These are phyloP conservation scores for Citrullus colocynthis DNA, from an alignment of 306 rosid species.

Conservation along the genomic window DNA sequence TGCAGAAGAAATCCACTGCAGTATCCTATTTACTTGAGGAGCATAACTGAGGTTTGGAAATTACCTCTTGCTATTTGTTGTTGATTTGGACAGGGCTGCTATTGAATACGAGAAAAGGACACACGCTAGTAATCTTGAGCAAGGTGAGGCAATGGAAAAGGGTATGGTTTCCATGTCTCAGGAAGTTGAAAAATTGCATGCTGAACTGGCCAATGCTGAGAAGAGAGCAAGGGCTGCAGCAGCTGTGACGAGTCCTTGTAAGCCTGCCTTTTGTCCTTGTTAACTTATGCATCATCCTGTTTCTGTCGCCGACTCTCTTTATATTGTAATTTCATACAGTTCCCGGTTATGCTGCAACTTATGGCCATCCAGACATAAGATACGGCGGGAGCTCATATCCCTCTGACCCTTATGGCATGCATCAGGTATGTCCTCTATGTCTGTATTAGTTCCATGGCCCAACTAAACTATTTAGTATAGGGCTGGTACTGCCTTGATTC, in stretches of 20 bases:
- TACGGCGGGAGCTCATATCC: conserved; percentile 39
- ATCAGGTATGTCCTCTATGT: conserved; percentile 29
- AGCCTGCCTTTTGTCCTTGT: conserved; percentile 1
- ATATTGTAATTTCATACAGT: conserved; percentile 21
- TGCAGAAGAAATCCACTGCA: neutral
- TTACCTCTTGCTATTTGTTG: neutral
- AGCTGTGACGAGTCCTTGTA: conserved; percentile 53
- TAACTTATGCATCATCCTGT: neutral
- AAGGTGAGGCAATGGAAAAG: conserved; percentile 48
- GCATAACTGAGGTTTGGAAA: neutral
- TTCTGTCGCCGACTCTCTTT: neutral
- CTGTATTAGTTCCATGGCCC: neutral
- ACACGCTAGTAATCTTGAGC: conserved; percentile 43
- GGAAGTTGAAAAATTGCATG: conserved; percentile 58
- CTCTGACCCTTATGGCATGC: conserved; percentile 38
- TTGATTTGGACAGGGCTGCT: conserved; percentile 44
- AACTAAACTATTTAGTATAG: neutral
- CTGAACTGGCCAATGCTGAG: conserved; percentile 75
- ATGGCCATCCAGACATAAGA: conserved; percentile 37
- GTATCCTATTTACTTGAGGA: neutral
- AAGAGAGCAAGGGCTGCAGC: conserved; percentile 58
- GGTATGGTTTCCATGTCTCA: conserved; percentile 43
- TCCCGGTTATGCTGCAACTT: conserved; percentile 36
- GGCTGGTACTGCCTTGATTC: neutral
- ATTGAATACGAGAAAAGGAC: conserved; percentile 69